These are phyloP conservation scores for Lagenidium giganteum DNA, from an alignment of 352 stramenopile genomes.

Conservation along the genomic window DNA sequence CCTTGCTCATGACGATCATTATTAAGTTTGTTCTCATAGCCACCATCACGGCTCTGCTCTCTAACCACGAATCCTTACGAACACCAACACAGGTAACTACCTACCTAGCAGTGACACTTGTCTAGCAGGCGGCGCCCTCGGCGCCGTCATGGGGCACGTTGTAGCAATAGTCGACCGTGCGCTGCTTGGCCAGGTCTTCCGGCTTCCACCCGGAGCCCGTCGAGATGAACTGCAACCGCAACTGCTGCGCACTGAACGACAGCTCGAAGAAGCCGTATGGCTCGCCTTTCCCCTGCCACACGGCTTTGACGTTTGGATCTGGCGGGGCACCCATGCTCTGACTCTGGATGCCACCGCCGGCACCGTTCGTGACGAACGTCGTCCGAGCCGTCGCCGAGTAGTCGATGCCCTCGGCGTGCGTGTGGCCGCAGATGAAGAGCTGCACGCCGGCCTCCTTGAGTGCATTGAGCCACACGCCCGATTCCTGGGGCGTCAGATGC, in stretches of 20 bases:
- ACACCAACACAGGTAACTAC: too few species aligned
- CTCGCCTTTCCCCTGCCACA: too few species aligned
- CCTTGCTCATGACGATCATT: too few species aligned
- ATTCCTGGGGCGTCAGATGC: slow-evolving; percentile 32
- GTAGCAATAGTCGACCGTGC: slow-evolving; percentile 32
- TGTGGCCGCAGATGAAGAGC: slow-evolving; percentile 25
- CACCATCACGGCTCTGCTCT: too few species aligned
- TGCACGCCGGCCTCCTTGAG: slow-evolving; percentile 27
- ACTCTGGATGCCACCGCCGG: slow-evolving; percentile 58
- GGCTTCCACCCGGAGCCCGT: slow-evolving; percentile 11
- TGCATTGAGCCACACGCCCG: slow-evolving; percentile 9
- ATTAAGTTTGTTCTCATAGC: too few species aligned
- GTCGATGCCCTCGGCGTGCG: slow-evolving; percentile 11
- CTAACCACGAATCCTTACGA: too few species aligned
- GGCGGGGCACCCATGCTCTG: too few species aligned
- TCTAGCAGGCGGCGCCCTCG: slow-evolving; percentile 21
- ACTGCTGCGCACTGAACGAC: slow-evolving; percentile 31
- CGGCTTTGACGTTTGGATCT: too few species aligned
- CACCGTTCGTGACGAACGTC: slow-evolving; percentile 57
- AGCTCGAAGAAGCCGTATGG: slow-evolving; percentile 32
- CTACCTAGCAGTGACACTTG: too few species aligned
- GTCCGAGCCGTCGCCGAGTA: too few species aligned
- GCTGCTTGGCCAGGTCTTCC: slow-evolving; percentile 9
- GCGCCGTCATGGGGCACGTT: slow-evolving; percentile 32
- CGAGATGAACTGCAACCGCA: slow-evolving; percentile 34